Conservation (phyloP, 176 grass and related monocot species). For the Aegilops umbellulata region DNA sequence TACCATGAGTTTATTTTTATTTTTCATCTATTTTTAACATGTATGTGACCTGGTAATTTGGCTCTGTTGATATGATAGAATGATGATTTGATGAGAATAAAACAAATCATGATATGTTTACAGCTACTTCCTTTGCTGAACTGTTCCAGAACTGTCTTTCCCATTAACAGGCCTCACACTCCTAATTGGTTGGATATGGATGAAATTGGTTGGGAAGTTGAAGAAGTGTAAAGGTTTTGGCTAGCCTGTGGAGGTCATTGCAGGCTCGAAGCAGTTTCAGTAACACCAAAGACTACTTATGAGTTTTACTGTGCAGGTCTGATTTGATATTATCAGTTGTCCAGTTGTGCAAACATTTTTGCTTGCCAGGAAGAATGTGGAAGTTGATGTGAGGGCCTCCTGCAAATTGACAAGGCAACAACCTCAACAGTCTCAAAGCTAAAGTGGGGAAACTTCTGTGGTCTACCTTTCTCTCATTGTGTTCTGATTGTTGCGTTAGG, state of each 20-base stretch:
- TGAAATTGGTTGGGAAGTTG: conserved; percentile 43
- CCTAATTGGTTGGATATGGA: conserved; percentile 42
- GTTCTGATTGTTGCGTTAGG: conserved; percentile 56
- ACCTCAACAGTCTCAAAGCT: conserved; percentile 42
- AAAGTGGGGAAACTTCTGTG: conserved; percentile 19
- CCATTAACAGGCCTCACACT: conserved; percentile 39
- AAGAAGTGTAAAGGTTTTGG: conserved; percentile 54
- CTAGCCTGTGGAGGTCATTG: conserved; percentile 45
- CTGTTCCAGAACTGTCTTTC: conserved; percentile 12
- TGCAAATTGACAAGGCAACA: conserved; percentile 49
- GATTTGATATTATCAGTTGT: conserved; percentile 70
- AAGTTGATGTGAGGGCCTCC: conserved; percentile 25
- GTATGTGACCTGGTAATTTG: background rate
- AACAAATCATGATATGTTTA: background rate
- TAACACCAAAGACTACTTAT: conserved; percentile 64
- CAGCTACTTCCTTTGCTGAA: background rate
- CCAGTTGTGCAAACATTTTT: conserved; percentile 76
- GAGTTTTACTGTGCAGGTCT: conserved; percentile 89
- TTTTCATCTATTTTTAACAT: background rate
- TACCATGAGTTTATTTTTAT: background rate
- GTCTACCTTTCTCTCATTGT: conserved; percentile 40
- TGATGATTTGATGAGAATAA: background rate
- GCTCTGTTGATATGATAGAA: background rate
- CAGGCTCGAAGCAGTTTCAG: conserved; percentile 48
- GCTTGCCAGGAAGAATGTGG: conserved; percentile 38